These are phyloP conservation scores for Leersia perrieri DNA, from an alignment of 176 grass and related monocot genomes.

Conservation along the genomic window DNA sequence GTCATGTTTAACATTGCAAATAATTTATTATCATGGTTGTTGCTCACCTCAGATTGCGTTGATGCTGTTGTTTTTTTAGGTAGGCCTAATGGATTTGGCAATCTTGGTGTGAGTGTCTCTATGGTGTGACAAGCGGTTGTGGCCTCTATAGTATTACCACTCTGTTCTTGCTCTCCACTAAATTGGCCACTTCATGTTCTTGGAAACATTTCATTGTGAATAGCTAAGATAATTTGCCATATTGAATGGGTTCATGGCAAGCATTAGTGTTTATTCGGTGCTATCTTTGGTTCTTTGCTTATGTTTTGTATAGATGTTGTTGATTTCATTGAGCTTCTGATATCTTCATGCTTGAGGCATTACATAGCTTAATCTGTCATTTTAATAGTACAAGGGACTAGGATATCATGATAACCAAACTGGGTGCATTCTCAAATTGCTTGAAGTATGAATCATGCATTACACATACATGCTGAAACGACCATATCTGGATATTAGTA, in stretches of 20 bases:
- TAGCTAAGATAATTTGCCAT: conserved; percentile 33
- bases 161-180: not conserved
- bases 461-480: not conserved
- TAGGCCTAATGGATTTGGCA: conserved; percentile 46
- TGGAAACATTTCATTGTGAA: conserved; percentile 33
- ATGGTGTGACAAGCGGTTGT: conserved; percentile 29
- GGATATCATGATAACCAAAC: not conserved
- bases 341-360: not conserved
- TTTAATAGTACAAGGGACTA: not conserved
- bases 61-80: conserved; percentile 35
- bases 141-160: conserved; percentile 27
- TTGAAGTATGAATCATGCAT: not conserved
- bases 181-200: conserved; percentile 34
- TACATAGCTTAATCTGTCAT: not conserved
- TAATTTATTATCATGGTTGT: conserved; percentile 24
- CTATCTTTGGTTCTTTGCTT: not conserved
- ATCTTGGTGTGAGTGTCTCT: conserved; percentile 21
- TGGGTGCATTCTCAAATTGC: not conserved
- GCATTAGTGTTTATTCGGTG: not conserved
- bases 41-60: conserved; percentile 16
- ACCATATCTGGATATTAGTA: not conserved
- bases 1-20: conserved; percentile 40
- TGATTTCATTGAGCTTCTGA: not conserved
- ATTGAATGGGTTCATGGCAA: not conserved
- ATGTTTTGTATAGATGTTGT: not conserved